Base-by-base conservation (phyloP, 352 stramenopile species). In the Thalassiosira exigua region DNA sequence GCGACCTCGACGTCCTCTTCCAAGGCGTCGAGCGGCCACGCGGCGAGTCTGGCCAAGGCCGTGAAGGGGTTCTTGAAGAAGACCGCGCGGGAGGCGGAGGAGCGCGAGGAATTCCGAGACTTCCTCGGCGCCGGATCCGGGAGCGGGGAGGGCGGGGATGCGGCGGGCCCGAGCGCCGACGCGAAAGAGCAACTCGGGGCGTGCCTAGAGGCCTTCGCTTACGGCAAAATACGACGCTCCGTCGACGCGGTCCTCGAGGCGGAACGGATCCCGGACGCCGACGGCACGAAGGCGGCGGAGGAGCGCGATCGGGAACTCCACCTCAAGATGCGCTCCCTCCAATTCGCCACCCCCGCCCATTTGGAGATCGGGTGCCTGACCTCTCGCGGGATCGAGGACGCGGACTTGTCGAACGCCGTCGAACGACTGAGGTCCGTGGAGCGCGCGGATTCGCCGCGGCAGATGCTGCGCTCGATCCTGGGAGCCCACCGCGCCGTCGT, bases 351-450 rank as follows among this genome's bases (percentile, higher is more conserved):
- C 29, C 76, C 85, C 1, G 53, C 59, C 7, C 87, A 93, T 75
- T 81, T 93, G 36, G 87, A 93, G 60, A 90, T 92, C 69, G 22
- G 57, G n/a, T 91, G 79, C 69, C 57, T 91, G 7, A 65, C 58
- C 52, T 61, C 12, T 11, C 51, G 26, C 24, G 24, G 19, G 3
- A 19, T 53, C 11, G 29, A 22, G 21, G 56, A 76, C 53, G 68
- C 78, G 26, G 75, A 84, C 46, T 41, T 84, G 11, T 60, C 79
- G 42, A 69, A 74, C 46, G 51, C 80, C 12, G 73, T 89, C 4
- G 21, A 80, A 62, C 62, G 81, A 21, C 59, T 91, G 19, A 21
- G 41, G 50, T 88, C 82, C 0, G 73, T 90, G n/a, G 44, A 82
- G 41, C 4, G 57, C 11, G 85, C 85, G 59, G 84, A 75, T 52